phyloP scores from a whole-genome alignment of 306 rosid species.

The Lithocarpus polystachyus region DNA sequence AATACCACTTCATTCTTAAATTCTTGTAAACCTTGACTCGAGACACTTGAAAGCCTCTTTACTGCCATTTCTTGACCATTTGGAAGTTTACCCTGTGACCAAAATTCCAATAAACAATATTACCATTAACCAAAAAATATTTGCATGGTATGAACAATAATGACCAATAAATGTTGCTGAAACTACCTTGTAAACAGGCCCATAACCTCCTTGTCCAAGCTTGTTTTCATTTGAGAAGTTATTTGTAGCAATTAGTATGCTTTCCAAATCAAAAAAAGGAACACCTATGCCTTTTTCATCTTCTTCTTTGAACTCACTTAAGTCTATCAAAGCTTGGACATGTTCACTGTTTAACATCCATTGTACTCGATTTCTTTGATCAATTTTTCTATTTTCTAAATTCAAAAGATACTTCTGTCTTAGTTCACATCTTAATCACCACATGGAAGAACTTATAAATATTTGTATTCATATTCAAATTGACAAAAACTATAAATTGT shows the following conservation, averaged over 20 bases:
- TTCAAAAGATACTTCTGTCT: not conserved
- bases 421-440: not conserved
- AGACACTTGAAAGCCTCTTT: too few relatives aligned
- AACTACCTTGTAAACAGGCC: too few relatives aligned
- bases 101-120: not conserved
- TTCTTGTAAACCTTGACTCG: too few relatives aligned
- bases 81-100: conserved; percentile 29
- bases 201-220: too few relatives aligned
- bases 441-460: not conserved
- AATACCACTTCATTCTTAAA: too few relatives aligned
- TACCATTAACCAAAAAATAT: not conserved
- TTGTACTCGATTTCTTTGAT: not conserved
- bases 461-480: not conserved
- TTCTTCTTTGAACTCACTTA: not conserved
- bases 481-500: not conserved
- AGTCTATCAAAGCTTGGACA: conserved; percentile 25
- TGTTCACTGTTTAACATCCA: conserved; percentile 16
- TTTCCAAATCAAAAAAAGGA: too few relatives aligned
- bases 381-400: conserved; percentile 21
- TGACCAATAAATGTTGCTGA: not conserved
- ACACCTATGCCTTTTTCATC: too few relatives aligned
- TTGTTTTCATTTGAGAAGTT: too few relatives aligned
- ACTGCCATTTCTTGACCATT: conserved; percentile 9
- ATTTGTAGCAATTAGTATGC: too few relatives aligned
- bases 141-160: not conserved